phyloP scores from a whole-genome alignment of 148 eudicot genomes.

The Polygonum maritimum region DNA sequence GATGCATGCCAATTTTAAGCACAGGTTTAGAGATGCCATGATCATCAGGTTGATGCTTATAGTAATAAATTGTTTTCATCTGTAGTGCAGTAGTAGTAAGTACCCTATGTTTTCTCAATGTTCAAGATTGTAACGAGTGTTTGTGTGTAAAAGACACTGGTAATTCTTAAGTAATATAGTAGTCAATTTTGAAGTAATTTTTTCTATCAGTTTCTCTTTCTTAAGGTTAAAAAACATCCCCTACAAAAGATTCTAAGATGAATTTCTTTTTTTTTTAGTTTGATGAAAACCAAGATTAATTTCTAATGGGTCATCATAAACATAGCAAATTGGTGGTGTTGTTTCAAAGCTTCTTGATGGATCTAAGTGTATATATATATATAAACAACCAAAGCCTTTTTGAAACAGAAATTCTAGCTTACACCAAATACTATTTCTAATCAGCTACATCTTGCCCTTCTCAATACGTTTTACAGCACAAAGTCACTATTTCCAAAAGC shows the following conservation, averaged over 20 bases:
- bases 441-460: neutral
- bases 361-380: neutral
- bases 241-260: no score
- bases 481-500: neutral
- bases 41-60: neutral
- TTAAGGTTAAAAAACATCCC: no score
- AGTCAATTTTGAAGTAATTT: neutral
- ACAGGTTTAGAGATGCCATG: neutral
- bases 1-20: neutral
- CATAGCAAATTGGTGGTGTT: neutral
- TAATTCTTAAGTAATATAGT: neutral
- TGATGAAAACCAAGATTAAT: no score
- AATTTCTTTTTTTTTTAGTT: no score
- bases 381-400: neutral
- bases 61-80: neutral
- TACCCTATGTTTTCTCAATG: neutral
- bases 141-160: neutral
- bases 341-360: neutral
- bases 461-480: neutral
- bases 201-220: neutral
- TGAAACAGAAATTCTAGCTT: neutral
- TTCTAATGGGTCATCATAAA: neutral
- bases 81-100: neutral
- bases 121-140: neutral
- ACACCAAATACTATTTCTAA: neutral